phyloP scores from a whole-genome alignment of 1,284 basidiomycete genomes.

The Pyrrhoderma lamaoense region DNA sequence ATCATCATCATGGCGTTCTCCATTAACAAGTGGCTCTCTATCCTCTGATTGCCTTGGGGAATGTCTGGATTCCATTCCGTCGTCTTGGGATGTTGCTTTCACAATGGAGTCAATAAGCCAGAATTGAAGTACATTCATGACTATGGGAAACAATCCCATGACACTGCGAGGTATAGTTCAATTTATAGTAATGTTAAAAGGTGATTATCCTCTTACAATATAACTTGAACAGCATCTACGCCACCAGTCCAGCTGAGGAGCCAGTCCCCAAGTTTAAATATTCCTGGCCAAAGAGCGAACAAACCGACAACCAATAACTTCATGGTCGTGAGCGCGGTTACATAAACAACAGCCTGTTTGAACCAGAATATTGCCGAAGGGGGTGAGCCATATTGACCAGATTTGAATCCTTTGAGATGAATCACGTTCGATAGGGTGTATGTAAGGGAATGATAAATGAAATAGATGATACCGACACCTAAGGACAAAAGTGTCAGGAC shows the following conservation, averaged over 20 bases:
- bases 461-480: slow-evolving; percentile 85
- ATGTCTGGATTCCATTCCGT: slow-evolving; percentile 34
- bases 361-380: slow-evolving; percentile 70
- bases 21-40: slow-evolving; percentile 51
- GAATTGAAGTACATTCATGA: slow-evolving; percentile 89
- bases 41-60: slow-evolving; percentile 30
- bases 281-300: slow-evolving; percentile 62
- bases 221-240: slow-evolving; percentile 65
- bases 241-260: slow-evolving; percentile 74
- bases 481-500: slow-evolving; percentile 8
- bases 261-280: slow-evolving; percentile 75
- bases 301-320: slow-evolving; percentile 79
- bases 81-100: slow-evolving; percentile 47
- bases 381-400: slow-evolving; percentile 82
- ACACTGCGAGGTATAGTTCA: slow-evolving; percentile 15
- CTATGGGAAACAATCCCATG: slow-evolving; percentile 90
- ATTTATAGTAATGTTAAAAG: neutral
- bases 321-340: slow-evolving; percentile 81
- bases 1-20: slow-evolving; percentile 41
- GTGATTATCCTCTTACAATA: slow-evolving; percentile 55
- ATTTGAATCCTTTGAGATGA: slow-evolving; percentile 70
- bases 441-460: slow-evolving; percentile 66
- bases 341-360: slow-evolving; percentile 82
- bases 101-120: slow-evolving; percentile 86
- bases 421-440: slow-evolving; percentile 60